These are phyloP conservation scores for Leccinum subatratum DNA, from an alignment of 1,284 basidiomycete genomes.

Conservation along the genomic window DNA sequence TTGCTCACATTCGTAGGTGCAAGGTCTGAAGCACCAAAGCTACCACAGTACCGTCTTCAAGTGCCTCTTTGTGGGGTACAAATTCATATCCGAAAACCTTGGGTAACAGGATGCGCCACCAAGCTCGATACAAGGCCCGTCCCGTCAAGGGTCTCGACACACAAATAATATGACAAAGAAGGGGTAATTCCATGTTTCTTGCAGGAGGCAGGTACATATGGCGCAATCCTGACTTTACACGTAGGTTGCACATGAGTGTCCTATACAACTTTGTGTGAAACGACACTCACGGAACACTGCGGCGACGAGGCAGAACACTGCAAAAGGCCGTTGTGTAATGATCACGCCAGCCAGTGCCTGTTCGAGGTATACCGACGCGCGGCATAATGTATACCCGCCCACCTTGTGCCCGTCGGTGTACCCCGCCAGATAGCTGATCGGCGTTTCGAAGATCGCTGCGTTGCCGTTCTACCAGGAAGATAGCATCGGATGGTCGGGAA, in stretches of 20 bases:
- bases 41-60: constrained; percentile 55
- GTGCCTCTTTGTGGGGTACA: constrained; percentile 42
- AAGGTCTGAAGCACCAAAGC: constrained; percentile 36
- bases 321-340: constrained; percentile 39
- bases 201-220: constrained; percentile 54
- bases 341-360: constrained; percentile 32
- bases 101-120: constrained; percentile 50
- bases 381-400: constrained; percentile 54
- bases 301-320: constrained; percentile 51
- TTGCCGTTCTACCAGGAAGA: constrained; percentile 41
- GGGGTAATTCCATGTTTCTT: constrained; percentile 55
- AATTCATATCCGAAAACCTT: constrained; percentile 47
- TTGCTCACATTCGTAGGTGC: background rate
- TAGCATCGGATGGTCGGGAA: constrained; percentile 39
- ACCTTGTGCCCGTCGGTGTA: constrained; percentile 62
- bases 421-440: constrained; percentile 40
- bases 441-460: constrained; percentile 51
- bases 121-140: constrained; percentile 45
- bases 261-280: background rate
- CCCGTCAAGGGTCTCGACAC: constrained; percentile 15
- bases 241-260: background rate
- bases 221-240: constrained; percentile 46
- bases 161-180: constrained; percentile 57
- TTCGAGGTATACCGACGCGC: constrained; percentile 65
- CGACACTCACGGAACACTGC: constrained; percentile 45